Evolutionary conservation across 495 filamentous ascomycete species (phyloP), one percentile per base, ranked within the genome.

Genomic region (Neurospora intermedia): DNA sequence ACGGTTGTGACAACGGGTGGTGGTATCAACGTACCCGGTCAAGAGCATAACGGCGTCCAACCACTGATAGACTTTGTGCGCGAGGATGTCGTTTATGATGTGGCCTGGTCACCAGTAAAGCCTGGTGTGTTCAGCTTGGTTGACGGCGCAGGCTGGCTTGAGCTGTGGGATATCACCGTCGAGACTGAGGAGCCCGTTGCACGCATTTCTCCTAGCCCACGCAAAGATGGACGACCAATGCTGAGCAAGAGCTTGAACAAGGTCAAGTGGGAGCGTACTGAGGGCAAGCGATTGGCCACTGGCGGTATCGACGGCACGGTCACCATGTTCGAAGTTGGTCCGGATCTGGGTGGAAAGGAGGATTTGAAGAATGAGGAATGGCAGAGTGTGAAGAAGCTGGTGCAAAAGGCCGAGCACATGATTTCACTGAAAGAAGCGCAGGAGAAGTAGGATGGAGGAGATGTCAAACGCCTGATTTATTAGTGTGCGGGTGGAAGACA

Each of bases 21-120:
- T 13, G 41, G 70, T 27, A 11, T 62, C 41, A 16, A 54, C 31
- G 15, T 35, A 6, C 11, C 46, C 40, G 40, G 62, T 31, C 54
- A 66, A 9, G 54, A 66, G 15, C 54, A 66, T 31, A 66, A 66
- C 39, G 75, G 71, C 16, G 86, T 93, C 20, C 80, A 88, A 2
- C 96, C 96, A 1, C 86, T 99, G 11, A 84, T 98, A 15, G 94
- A 98, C 69, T 91, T 98, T 76, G 89, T 89, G 42, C 91, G 96
- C 40, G 96, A 99, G 83, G 96, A 98, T 75, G 88, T 97, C 8
- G 94, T 98, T 54, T 99, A 98, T 82, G 95, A 97, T 82, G 94
- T 94, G 0, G 88, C 89, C 15, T 99, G 96, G 96, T 95, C 93
- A 43, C 95, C 96, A 0, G 87, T 93, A 75, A 92, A 93, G 76